These are phyloP conservation scores for Cercophora scortea DNA, from an alignment of 495 filamentous ascomycete genomes.

Conservation along the genomic window DNA sequence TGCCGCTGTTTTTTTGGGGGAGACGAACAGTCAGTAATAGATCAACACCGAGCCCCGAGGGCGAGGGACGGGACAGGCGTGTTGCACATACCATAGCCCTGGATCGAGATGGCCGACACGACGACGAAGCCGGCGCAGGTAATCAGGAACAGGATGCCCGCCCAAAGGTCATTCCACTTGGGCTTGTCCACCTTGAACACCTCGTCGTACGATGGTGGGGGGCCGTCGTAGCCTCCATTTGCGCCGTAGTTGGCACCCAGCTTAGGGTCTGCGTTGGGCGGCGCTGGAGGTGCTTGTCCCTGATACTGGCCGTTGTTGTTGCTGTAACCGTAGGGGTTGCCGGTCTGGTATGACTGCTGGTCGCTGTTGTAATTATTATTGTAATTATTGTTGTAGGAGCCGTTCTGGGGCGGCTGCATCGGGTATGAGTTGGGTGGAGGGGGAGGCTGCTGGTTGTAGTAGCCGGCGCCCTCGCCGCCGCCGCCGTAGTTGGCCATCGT, in stretches of 20 bases:
- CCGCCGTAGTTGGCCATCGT: not conserved
- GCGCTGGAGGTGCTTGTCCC: constrained; percentile 12
- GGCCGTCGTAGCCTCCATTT: not conserved
- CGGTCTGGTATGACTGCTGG: constrained; percentile 11
- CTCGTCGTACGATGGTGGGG: constrained; percentile 63
- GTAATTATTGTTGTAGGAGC: constrained; percentile 9
- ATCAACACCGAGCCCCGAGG: not conserved
- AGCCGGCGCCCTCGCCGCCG: constrained; percentile 13
- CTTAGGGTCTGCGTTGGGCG: constrained; percentile 5
- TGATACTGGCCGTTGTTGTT: constrained; percentile 3
- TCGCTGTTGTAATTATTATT: not conserved
- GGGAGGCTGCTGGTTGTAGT: constrained; percentile 13
- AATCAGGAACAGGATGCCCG: constrained; percentile 68
- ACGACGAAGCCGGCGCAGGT: constrained; percentile 70
- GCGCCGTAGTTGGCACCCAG: not conserved
- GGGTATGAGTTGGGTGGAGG: constrained; percentile 19
- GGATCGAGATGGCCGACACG: constrained; percentile 67
- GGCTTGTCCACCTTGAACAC: constrained; percentile 73
- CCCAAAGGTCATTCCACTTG: constrained; percentile 86
- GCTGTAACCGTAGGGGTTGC: not conserved
- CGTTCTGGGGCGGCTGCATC: constrained; percentile 14
- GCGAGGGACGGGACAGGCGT: too few species aligned
- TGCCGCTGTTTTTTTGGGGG: constrained; percentile 29
- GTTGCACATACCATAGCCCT: constrained; percentile 53
- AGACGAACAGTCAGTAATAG: not conserved